These are phyloP conservation scores for Handroanthus guayacan DNA, from an alignment of 257 asterid species.

Conservation along the genomic window DNA sequence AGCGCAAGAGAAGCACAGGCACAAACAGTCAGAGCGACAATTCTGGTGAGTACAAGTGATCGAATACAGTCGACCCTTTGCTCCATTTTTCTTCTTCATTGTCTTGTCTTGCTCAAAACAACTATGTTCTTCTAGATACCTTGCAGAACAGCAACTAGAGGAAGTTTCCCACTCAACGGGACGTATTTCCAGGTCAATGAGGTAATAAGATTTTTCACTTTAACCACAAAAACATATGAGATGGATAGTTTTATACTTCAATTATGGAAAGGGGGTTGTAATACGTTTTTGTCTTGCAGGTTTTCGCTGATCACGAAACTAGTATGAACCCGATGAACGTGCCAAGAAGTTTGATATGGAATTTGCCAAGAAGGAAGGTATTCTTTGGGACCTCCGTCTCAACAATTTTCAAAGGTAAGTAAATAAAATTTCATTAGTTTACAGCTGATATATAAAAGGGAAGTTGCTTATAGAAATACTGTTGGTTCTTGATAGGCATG, in stretches of 20 bases:
- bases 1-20: conserved; percentile 62
- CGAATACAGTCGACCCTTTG: background rate
- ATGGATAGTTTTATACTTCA: background rate
- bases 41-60: conserved; percentile 60
- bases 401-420: conserved; percentile 80
- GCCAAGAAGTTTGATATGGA: conserved; percentile 73
- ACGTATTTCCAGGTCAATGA: conserved; percentile 92
- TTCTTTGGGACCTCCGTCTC: conserved; percentile 86
- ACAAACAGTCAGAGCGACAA: conserved; percentile 75
- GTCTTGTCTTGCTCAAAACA: conserved; percentile 24
- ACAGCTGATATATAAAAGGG: conserved; percentile 29
- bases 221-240: background rate
- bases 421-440: conserved; percentile 17
- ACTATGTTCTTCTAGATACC: conserved; percentile 63
- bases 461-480: conserved; percentile 35
- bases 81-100: background rate
- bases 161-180: conserved; percentile 89
- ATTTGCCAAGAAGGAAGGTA: conserved; percentile 71
- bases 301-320: conserved; percentile 79
- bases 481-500: conserved; percentile 61
- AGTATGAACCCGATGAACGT: conserved; percentile 65
- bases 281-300: conserved; percentile 46
- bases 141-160: conserved; percentile 85
- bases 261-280: conserved; percentile 13
- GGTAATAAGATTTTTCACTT: conserved; percentile 45